Conservation (phyloP, 75 land plant species). For the Chamaecyparis obtusa region DNA sequence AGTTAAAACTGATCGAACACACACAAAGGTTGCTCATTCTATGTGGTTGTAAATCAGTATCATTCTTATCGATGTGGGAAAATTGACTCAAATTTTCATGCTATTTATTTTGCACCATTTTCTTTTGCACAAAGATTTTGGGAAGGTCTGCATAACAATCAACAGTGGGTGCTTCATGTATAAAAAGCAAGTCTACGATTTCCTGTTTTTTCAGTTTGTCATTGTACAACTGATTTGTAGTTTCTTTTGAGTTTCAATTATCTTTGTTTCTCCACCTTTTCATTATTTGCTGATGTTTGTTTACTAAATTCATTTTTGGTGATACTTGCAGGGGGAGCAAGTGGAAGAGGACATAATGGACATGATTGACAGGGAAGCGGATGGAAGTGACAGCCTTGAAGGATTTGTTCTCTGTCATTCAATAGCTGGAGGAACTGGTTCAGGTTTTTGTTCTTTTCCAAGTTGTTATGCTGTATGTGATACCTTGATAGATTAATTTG, state of each 20-base stretch:
- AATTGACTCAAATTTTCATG: neutral
- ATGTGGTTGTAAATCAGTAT: neutral
- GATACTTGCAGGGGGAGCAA: slow-evolving; percentile 71
- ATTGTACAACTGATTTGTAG: neutral
- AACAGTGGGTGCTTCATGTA: neutral
- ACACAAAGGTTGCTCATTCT: neutral
- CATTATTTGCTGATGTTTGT: neutral
- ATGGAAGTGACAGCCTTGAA: slow-evolving; percentile 99
- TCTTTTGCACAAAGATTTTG: neutral
- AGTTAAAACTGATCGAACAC: neutral
- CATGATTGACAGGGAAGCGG: slow-evolving; percentile 99
- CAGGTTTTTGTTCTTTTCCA: slow-evolving; percentile 52
- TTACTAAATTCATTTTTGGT: neutral
- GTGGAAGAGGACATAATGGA: slow-evolving; percentile 99
- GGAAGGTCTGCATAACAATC: neutral
- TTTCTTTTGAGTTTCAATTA: neutral
- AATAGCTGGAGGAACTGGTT: slow-evolving; percentile 99
- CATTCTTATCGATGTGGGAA: neutral
- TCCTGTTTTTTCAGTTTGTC: neutral
- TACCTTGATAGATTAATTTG: neutral
- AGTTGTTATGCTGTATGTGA: neutral
- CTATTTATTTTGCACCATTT: neutral
- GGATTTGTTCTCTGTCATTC: slow-evolving; percentile 99
- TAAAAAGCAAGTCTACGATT: neutral
- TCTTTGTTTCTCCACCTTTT: neutral